Evolutionary conservation across 176 grass and related monocot species (phyloP), one percentile per base, ranked within the genome.

Genomic region (Triticum turgidum): DNA sequence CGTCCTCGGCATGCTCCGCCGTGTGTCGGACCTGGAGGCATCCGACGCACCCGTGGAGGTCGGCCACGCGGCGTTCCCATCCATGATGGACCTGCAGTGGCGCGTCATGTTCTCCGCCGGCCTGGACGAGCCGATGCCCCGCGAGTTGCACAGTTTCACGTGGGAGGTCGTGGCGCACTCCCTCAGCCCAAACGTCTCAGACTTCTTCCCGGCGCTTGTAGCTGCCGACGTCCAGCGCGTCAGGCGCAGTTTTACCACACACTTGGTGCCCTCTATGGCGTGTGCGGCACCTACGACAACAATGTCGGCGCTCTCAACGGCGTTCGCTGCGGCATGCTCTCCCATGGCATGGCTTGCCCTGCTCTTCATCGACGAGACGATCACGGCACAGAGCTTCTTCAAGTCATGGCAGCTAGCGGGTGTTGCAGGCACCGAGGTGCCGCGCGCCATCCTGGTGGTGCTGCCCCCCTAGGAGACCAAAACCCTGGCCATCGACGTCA

Each of bases 321-420:
- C 7, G 38, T 39, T 30, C 29, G 29, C 29, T 0, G 29, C 29
- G 0, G 0, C 29, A 30, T 30, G 29, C 29, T 30, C 29, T 30
- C 29, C 29, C 29, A 30, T 30, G 1, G 29, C 29, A 30, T 30
- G 29, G 29, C 29, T 30, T 2, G 63, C 95, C 95, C n/a, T 61
- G 56, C 85, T 98, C 10, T 73, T 88, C 63, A 39, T 39, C 38
- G 38, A 39, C 1, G 38, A 39, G 38, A 39, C 38, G 38, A 39
- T 39, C 38, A 7, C 38, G 38, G 38, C 1, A 7, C 38, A 7
- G 7, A 39, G 7, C 38, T 39, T 39, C 38, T 39, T 39, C 38
- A 39, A 39, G 38, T 98, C 95, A 64, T 98, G 95, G 95, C 61
- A 76, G 4, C 83, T 89, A 22, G 37, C 37, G 37, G 37, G 5